A percentile compares a stretch with the other conserved stretches of the same genome.
These are phyloP conservation scores for Puccinia triticina DNA, from an alignment of 1,284 basidiomycete species.

Conservation along the genomic window DNA sequence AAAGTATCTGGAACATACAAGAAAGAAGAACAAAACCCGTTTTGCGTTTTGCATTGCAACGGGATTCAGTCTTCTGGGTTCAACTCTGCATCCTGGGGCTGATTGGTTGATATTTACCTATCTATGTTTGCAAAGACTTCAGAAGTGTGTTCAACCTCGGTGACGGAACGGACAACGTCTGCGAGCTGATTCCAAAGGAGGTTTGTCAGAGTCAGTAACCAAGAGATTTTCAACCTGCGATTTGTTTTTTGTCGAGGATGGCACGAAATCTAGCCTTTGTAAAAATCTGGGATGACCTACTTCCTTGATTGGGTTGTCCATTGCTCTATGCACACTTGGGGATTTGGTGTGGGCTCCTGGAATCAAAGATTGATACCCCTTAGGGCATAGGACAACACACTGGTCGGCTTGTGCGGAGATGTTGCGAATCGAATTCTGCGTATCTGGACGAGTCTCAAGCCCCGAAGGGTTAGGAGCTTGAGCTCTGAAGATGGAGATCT, in stretches of 20 bases:
- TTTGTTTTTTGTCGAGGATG: neutral
- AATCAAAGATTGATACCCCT: no score
- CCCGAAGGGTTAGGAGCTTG: neutral
- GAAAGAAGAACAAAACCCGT: neutral
- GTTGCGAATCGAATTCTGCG: neutral
- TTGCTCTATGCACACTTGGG: neutral
- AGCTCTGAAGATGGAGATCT: neutral
- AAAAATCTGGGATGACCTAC: neutral
- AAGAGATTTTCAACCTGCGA: neutral
- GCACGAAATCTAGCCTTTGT: neutral
- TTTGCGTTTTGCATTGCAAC: neutral
- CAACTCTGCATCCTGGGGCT: no score
- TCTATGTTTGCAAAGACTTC: conserved; percentile 38
- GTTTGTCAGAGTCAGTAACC: neutral
- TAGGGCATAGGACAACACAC: no score
- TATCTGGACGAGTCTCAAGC: neutral
- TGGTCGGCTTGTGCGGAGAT: neutral
- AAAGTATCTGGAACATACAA: conserved; percentile 5
- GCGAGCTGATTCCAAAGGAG: neutral
- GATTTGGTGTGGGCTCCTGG: no score
- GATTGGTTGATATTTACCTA: conserved; percentile 8
- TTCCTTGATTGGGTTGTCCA: conserved; percentile 14
- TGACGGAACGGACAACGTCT: conserved; percentile 24
- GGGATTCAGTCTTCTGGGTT: no score
- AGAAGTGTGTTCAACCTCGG: conserved; percentile 5